Evolutionary conservation across 2,329 filamentous ascomycete species (phyloP), one percentile per base, ranked within the genome.

Genomic region (Hypoxylon sp.): DNA sequence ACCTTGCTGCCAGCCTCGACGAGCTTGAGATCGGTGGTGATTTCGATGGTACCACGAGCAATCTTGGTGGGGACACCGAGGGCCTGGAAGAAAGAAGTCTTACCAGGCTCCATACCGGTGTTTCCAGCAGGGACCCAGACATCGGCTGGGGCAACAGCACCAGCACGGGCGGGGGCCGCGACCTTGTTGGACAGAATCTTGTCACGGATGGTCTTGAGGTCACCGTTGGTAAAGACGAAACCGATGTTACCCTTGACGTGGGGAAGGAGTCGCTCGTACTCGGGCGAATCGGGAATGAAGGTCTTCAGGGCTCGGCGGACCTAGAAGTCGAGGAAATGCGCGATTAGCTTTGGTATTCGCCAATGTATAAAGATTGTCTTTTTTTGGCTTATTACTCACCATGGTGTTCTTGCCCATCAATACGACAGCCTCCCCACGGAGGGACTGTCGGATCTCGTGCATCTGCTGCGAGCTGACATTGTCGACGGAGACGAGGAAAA

Each of bases 381-480:
- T 14, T 55, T 24, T 35, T 9, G 1, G 3, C 1, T 8, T 8
- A 31, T 29, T 60, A 77, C 87, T 68, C 85, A 96, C 95, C 96
- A 99, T 99, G 85, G 96, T 99, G 91, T 99, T 99, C 92, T 98
- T 98, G 83, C 95, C 96, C 96, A 98, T 98, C 86, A 99, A 89
- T 79, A 99, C 94, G 78, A 98, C 92, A 85, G 90, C 94, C 85
- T 97, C 86, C 72, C 91, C 92, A 83, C 96, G 94, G 83, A 99
- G 92, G 80, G 93, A 86, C 80, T 91, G 86, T 84, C 96, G 93
- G 85, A 99, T 98, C 91, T 99, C 96, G 93, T 99, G 96, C 97
- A 99, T 99, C 91, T 99, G 97, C 91, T 99, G 96, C 78, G 96
- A 99, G 85, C 92, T 94, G 91, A 99, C 96, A 99, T 98, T 99